Evolutionary conservation across 208 protist species (phyloP).

Genomic region (Acanthamoeba triangularis): DNA sequence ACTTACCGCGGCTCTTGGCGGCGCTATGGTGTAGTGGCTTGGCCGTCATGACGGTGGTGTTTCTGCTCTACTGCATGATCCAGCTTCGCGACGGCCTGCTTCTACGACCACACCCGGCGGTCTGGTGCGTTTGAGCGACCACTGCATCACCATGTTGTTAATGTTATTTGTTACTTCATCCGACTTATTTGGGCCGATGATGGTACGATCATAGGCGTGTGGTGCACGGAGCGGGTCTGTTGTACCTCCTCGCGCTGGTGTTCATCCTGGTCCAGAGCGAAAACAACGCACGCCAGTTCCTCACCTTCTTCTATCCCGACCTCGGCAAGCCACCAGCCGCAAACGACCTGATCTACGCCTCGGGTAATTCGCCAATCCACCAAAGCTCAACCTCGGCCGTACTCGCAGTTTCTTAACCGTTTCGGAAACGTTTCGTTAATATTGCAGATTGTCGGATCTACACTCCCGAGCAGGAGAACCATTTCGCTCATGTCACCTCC

Average conservation of each 20-base stretch:
- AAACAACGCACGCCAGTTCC: conserved; percentile 83
- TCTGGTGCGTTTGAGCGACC: conserved; percentile 91
- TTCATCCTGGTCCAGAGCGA: conserved; percentile 96
- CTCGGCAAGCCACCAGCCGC: conserved; percentile 92
- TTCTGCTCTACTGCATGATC: conserved; percentile 69
- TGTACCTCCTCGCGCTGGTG: conserved; percentile 95
- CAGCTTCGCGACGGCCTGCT: conserved; percentile 84
- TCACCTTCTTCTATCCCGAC: conserved; percentile 92
- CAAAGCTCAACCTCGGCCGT: background rate
- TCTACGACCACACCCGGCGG: conserved; percentile 96
- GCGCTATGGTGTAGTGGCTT: background rate
- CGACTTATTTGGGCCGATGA: background rate
- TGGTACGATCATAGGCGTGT: conserved; percentile 80
- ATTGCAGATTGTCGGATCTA: conserved; percentile 47
- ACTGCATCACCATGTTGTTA: background rate
- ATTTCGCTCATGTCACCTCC: conserved; percentile 5
- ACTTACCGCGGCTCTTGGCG: no score
- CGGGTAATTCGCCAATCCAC: conserved; percentile 85
- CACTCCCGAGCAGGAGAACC: conserved; percentile 59
- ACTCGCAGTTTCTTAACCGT: background rate
- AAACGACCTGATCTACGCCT: conserved; percentile 94
- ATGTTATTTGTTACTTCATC: background rate
- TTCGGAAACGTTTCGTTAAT: background rate
- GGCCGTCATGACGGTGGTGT: conserved; percentile 27
- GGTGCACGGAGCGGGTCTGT: conserved; percentile 93